A percentile compares a stretch with the other conserved stretches of the same genome.
Conservation (phyloP, 2,329 filamentous ascomycete genomes). For the Neurospora sp. region DNA sequence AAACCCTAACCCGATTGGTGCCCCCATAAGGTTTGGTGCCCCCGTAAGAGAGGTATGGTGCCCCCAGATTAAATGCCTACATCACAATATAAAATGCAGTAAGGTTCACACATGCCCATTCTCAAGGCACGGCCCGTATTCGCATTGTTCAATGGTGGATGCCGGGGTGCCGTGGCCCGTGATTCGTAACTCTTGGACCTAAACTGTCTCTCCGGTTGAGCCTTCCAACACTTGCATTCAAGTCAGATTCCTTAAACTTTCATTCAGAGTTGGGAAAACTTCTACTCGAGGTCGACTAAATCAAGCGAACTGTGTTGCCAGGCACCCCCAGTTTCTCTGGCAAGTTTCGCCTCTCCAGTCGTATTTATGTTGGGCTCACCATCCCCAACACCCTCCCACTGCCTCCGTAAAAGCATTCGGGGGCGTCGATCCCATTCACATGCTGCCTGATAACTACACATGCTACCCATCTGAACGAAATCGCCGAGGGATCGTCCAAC, state of each 20-base stretch:
- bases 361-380: background rate
- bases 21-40: too few relatives aligned
- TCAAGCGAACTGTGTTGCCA: background rate
- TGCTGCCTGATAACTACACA: background rate
- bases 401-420: background rate
- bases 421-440: background rate
- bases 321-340: background rate
- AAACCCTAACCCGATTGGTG: too few relatives aligned
- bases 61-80: too few relatives aligned
- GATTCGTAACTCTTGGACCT: background rate
- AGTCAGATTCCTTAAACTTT: background rate
- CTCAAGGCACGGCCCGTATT: background rate
- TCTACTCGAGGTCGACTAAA: background rate
- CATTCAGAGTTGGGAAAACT: background rate
- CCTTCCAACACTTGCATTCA: background rate
- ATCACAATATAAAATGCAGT: background rate
- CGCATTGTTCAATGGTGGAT: background rate
- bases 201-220: background rate
- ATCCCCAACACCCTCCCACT: background rate
- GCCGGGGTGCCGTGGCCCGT: background rate
- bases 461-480: background rate
- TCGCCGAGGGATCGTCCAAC: background rate
- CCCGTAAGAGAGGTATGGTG: too few relatives aligned
- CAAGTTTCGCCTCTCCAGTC: background rate
- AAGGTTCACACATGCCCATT: background rate